Evolutionary conservation across 495 filamentous ascomycete genomes (phyloP).

Genomic region (Podospora pseudoanserina): DNA sequence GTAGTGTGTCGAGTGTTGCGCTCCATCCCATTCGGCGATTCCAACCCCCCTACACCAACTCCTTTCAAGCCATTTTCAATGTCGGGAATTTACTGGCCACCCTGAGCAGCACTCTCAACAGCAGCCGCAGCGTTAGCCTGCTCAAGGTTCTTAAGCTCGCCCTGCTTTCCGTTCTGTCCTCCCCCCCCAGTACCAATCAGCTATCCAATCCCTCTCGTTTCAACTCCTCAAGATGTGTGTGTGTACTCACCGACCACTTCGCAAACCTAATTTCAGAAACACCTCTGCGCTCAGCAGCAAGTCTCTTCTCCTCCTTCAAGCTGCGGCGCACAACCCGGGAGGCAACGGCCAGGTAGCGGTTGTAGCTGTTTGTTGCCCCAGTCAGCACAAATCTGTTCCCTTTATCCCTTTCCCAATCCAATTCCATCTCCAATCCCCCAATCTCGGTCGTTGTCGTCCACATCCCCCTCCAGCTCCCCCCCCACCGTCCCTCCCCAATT

Average conservation of each 20-base stretch:
- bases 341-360: slow-evolving; percentile 76
- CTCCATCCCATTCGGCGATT: background rate
- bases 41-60: background rate
- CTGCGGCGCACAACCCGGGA: slow-evolving; percentile 80
- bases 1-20: background rate
- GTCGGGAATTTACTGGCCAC: slow-evolving; percentile 15
- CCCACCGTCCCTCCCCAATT: background rate
- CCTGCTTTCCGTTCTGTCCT: slow-evolving; percentile 90
- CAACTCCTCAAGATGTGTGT: background rate
- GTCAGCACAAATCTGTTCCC: slow-evolving; percentile 21
- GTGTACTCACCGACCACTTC: slow-evolving; percentile 86
- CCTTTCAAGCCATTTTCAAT: background rate
- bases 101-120: slow-evolving; percentile 42
- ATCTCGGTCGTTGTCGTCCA: background rate
- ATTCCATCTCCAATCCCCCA: no score
- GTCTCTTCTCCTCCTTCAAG: slow-evolving; percentile 87
- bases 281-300: slow-evolving; percentile 83
- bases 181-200: slow-evolving; percentile 28
- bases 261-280: slow-evolving; percentile 87
- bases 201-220: slow-evolving; percentile 2
- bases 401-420: background rate
- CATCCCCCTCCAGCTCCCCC: background rate
- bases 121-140: slow-evolving; percentile 65
- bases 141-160: slow-evolving; percentile 72
- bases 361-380: slow-evolving; percentile 57